Conservation (phyloP, 2,329 filamentous ascomycete species). For the Nigrospora oryzae region DNA sequence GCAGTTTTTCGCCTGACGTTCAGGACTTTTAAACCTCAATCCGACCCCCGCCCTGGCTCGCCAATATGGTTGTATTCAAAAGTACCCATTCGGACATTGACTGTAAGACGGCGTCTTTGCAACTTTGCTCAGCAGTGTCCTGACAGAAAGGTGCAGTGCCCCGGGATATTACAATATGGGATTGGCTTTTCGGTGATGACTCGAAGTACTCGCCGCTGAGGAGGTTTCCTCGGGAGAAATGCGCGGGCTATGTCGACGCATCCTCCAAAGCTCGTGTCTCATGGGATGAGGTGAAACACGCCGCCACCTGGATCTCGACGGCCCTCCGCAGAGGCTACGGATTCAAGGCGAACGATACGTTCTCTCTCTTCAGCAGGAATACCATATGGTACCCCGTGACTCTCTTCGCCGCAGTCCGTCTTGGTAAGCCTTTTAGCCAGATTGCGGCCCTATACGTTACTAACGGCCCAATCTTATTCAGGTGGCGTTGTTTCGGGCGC, state of each 20-base stretch:
- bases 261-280: constrained; percentile 48
- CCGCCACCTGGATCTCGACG: constrained; percentile 51
- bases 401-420: constrained; percentile 40
- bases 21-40: background rate
- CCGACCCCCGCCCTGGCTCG: background rate
- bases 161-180: constrained; percentile 13
- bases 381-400: constrained; percentile 60
- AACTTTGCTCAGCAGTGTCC: background rate
- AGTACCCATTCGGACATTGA: constrained; percentile 12
- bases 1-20: background rate
- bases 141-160: constrained; percentile 7
- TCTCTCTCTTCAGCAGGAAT: constrained; percentile 55
- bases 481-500: constrained; percentile 52
- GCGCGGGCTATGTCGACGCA: constrained; percentile 33
- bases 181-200: constrained; percentile 13
- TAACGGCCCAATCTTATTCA: background rate
- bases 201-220: constrained; percentile 12
- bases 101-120: constrained; percentile 5
- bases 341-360: constrained; percentile 43
- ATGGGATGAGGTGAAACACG: constrained; percentile 48
- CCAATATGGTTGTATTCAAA: constrained; percentile 11
- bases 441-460: background rate
- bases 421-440: constrained; percentile 14
- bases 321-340: constrained; percentile 47
- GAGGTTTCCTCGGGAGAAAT: constrained; percentile 10